A percentile compares a stretch with the other conserved stretches of the same genome.
Evolutionary conservation across 257 asterid species (phyloP).

Genomic region (Parsonsia alboflavescens): DNA sequence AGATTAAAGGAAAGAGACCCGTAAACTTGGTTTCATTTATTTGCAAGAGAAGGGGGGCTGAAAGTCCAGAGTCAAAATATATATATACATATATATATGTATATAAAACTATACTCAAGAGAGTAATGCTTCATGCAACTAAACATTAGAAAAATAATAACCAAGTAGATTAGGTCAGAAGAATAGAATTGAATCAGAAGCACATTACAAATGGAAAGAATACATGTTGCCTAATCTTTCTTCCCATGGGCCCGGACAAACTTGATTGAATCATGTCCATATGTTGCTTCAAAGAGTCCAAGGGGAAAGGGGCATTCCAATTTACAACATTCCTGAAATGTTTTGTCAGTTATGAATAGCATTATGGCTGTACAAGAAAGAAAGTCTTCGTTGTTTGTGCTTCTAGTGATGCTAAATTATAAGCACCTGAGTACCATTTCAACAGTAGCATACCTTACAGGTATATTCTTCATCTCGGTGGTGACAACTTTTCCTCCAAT

Average conservation of each 20-base stretch:
- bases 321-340: neutral
- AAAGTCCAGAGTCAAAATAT: too few species aligned
- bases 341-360: neutral
- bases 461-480: neutral
- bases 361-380: neutral
- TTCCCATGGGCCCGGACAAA: neutral
- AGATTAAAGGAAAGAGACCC: too few species aligned
- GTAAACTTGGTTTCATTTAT: neutral
- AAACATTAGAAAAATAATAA: neutral
- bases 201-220: neutral
- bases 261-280: neutral
- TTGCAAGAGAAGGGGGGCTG: neutral
- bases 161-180: neutral
- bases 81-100: too few species aligned
- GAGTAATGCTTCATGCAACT: neutral
- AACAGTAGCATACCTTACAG: neutral
- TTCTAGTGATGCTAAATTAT: neutral
- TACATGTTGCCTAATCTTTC: neutral
- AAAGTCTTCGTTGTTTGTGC: neutral
- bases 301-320: neutral
- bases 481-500: neutral
- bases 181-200: neutral
- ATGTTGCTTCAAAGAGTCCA: neutral
- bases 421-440: neutral
- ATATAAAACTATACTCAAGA: neutral